Percentiles rank a stretch among this genome's conserved stretches.
Evolutionary conservation across 1,284 basidiomycete species (phyloP).

Genomic region (Mrakiaceae sp.): DNA sequence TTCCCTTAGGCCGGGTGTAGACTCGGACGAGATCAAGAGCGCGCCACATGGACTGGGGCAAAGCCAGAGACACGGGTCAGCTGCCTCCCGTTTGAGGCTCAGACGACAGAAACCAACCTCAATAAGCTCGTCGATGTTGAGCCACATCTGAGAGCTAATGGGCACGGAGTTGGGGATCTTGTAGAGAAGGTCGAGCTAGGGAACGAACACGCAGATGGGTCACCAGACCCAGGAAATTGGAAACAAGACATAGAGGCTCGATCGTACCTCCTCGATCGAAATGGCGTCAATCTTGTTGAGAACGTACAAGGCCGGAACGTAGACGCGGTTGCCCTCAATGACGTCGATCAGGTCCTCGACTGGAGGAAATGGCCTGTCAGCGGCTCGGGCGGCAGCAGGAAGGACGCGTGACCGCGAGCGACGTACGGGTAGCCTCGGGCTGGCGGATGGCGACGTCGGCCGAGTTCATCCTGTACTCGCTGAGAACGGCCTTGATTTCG

Average conservation of each 20-base stretch:
- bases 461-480: conserved; percentile 81
- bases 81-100: not conserved
- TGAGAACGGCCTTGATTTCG: conserved; percentile 90
- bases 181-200: conserved; percentile 68
- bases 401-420: too few species aligned
- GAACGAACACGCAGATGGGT: too few species aligned
- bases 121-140: conserved; percentile 91
- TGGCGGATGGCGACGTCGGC: conserved; percentile 90
- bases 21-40: conserved; percentile 24
- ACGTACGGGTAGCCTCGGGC: conserved; percentile 57
- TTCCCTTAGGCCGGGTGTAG: conserved; percentile 88
- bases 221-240: too few species aligned
- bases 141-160: conserved; percentile 83
- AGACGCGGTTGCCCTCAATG: conserved; percentile 86
- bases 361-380: conserved; percentile 20
- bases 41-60: conserved; percentile 4
- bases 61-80: not conserved
- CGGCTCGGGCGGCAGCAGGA: too few species aligned
- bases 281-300: conserved; percentile 84
- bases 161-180: conserved; percentile 89
- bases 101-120: conserved; percentile 51
- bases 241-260: too few species aligned
- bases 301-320: conserved; percentile 83
- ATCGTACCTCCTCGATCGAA: conserved; percentile 70
- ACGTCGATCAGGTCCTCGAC: conserved; percentile 96